Evolutionary conservation across 768 basidiomycete species (phyloP).

Genomic region (Termitomyces titanicus): DNA sequence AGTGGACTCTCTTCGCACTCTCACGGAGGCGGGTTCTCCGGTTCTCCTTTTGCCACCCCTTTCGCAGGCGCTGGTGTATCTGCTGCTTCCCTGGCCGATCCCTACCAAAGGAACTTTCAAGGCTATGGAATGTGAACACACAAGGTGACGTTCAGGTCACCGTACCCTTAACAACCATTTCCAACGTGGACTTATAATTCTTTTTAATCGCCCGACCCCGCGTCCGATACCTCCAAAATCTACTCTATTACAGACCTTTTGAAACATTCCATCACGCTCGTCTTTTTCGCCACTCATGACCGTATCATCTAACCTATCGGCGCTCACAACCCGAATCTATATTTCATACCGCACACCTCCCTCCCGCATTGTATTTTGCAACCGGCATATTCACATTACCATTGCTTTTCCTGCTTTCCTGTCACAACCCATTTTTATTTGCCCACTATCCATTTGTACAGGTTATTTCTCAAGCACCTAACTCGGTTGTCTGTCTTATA

Average conservation of each 20-base stretch:
- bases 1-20: constrained; percentile 50
- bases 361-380: constrained; percentile 68
- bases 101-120: constrained; percentile 60
- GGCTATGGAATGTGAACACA: constrained; percentile 79
- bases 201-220: constrained; percentile 31
- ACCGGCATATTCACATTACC: constrained; percentile 56
- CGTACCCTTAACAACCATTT: constrained; percentile 19
- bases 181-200: constrained; percentile 31
- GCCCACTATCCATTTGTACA: constrained; percentile 52
- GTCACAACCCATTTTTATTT: constrained; percentile 39
- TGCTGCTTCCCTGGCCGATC: constrained; percentile 55
- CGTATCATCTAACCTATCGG: constrained; percentile 26
- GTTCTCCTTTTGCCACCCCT: constrained; percentile 46
- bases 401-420: constrained; percentile 50
- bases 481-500: constrained; percentile 68
- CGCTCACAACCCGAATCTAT: constrained; percentile 30
- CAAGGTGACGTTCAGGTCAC: constrained; percentile 17
- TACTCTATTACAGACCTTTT: constrained; percentile 39
- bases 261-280: constrained; percentile 38
- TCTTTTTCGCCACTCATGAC: constrained; percentile 23
- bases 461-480: constrained; percentile 50
- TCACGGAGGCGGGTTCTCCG: constrained; percentile 56
- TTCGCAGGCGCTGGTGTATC: constrained; percentile 57
- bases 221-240: constrained; percentile 34
- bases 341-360: constrained; percentile 37